Percentiles rank a stretch among this genome's conserved stretches.
phyloP scores from a whole-genome alignment of 805 yeast genomes.

The Sungouiozyma intestinalis region DNA sequence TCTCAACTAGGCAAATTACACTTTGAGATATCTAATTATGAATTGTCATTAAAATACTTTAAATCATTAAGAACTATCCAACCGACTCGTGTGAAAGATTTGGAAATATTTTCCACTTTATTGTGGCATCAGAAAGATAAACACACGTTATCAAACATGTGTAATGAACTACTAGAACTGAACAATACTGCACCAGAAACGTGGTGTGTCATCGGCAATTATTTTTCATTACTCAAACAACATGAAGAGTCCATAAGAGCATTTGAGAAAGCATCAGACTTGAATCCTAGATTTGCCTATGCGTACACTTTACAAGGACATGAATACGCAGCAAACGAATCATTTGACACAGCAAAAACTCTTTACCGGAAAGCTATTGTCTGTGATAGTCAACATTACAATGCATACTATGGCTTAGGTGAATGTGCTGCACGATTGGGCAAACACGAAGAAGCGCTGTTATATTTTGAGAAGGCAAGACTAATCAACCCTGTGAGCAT shows the following conservation, averaged over 20 bases:
- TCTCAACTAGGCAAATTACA: slow-evolving; percentile 71
- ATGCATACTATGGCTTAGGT: slow-evolving; percentile 92
- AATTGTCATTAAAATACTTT: slow-evolving; percentile 59
- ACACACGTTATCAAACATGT: slow-evolving; percentile 65
- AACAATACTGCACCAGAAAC: slow-evolving; percentile 65
- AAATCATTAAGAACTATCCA: slow-evolving; percentile 53
- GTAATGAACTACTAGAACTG: slow-evolving; percentile 66
- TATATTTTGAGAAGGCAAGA: slow-evolving; percentile 78
- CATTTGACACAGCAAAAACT: slow-evolving; percentile 78
- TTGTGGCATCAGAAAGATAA: slow-evolving; percentile 88
- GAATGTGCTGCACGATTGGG: slow-evolving; percentile 87
- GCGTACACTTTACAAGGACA: slow-evolving; percentile 93
- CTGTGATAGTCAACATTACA: slow-evolving; percentile 75
- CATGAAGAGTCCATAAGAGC: slow-evolving; percentile 85
- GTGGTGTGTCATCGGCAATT: slow-evolving; percentile 88
- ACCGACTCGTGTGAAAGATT: slow-evolving; percentile 70
- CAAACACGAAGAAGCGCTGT: slow-evolving; percentile 70
- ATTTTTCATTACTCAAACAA: slow-evolving; percentile 72
- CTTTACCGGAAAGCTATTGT: slow-evolving; percentile 71
- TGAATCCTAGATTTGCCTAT: slow-evolving; percentile 65
- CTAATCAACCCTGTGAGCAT: slow-evolving; percentile 85
- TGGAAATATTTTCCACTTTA: slow-evolving; percentile 85
- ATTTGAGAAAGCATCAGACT: slow-evolving; percentile 64
- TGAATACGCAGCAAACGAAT: slow-evolving; percentile 79
- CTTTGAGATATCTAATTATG: slow-evolving; percentile 81